Conservation (phyloP, 352 stramenopile species). For the Pythium biforme region DNA sequence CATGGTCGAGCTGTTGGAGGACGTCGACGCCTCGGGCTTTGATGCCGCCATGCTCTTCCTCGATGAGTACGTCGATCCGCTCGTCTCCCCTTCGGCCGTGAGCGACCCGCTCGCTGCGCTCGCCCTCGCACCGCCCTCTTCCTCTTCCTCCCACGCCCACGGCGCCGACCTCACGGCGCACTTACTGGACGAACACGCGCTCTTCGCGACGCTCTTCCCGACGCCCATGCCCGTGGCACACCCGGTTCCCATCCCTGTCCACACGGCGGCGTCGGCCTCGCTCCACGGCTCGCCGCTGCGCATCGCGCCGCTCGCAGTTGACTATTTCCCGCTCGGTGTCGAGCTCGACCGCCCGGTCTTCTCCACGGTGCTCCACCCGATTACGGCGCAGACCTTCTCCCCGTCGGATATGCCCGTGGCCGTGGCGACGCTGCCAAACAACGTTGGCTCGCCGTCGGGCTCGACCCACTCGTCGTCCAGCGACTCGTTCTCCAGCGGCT, state of each 20-base stretch:
- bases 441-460: not conserved
- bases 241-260: not conserved
- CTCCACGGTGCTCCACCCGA: constrained; percentile 10
- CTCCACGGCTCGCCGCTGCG: constrained; percentile 15
- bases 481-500: not conserved
- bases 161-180: constrained; percentile 8
- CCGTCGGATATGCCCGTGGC: not conserved
- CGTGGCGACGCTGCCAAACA: no score
- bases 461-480: constrained; percentile 2
- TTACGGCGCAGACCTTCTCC: constrained; percentile 18
- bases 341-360: constrained; percentile 18
- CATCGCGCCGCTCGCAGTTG: constrained; percentile 22
- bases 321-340: constrained; percentile 24
- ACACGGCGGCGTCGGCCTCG: not conserved
- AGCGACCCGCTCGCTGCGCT: constrained; percentile 3
- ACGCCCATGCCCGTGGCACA: not conserved
- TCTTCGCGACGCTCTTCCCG: constrained; percentile 16
- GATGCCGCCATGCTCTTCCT: constrained; percentile 27
- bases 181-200: constrained; percentile 24
- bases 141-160: not conserved
- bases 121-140: not conserved
- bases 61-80: constrained; percentile 19
- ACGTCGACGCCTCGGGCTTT: constrained; percentile 20
- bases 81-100: constrained; percentile 5
- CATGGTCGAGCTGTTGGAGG: constrained; percentile 23